Evolutionary conservation across 768 basidiomycete genomes (phyloP).

Genomic region (Suillus spraguei): DNA sequence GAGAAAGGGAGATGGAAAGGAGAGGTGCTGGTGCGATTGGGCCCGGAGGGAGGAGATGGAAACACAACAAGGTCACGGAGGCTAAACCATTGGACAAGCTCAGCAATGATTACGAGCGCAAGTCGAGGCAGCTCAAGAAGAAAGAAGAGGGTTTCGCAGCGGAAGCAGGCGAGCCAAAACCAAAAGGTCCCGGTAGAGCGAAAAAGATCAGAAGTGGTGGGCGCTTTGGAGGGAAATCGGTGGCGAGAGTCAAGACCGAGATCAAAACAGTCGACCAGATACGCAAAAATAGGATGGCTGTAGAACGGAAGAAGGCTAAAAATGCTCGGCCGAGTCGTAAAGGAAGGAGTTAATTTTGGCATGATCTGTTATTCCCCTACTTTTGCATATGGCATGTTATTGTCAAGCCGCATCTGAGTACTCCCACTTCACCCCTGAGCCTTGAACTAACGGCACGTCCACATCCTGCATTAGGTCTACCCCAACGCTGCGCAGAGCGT

Average conservation of each 20-base stretch:
- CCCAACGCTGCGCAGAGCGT: slow-evolving; percentile 79
- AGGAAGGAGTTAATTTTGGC: slow-evolving; percentile 26
- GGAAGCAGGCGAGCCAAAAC: slow-evolving; percentile 27
- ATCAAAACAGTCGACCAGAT: slow-evolving; percentile 90
- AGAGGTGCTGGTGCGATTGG: slow-evolving; percentile 28
- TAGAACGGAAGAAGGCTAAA: slow-evolving; percentile 71
- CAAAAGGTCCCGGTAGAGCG: slow-evolving; percentile 33
- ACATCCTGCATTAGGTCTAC: slow-evolving; percentile 74
- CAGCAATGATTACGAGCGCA: slow-evolving; percentile 73
- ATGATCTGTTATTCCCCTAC: slow-evolving; percentile 13
- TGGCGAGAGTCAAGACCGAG: slow-evolving; percentile 73
- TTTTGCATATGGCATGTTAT: slow-evolving; percentile 6
- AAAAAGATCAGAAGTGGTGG: slow-evolving; percentile 37
- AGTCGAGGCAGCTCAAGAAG: slow-evolving; percentile 63
- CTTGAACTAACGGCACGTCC: slow-evolving; percentile 53
- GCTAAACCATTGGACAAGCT: slow-evolving; percentile 82
- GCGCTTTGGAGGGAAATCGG: slow-evolving; percentile 60
- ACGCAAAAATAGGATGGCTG: slow-evolving; percentile 66
- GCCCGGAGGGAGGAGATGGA: slow-evolving; percentile 62
- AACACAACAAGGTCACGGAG: slow-evolving; percentile 63
- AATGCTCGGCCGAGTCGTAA: slow-evolving; percentile 71
- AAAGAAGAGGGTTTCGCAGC: slow-evolving; percentile 40
- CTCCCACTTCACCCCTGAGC: slow-evolving; percentile 80
- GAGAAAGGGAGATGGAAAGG: slow-evolving; percentile 69
- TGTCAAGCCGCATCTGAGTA: slow-evolving; percentile 49